Evolutionary conservation across 1,284 basidiomycete genomes (phyloP).

Genomic region (Ganoderma meredithae): DNA sequence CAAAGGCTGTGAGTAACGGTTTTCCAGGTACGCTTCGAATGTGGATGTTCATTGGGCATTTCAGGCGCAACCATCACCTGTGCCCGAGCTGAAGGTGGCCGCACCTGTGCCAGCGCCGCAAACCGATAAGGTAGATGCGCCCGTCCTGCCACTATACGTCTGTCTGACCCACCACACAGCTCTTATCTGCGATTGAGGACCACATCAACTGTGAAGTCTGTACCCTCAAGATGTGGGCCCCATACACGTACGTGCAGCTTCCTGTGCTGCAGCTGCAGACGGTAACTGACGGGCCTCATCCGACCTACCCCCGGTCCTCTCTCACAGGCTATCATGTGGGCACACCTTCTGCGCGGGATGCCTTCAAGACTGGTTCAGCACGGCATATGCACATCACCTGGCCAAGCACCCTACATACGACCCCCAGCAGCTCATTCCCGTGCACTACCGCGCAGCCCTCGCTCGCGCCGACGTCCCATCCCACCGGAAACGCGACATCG

Average conservation of each 20-base stretch:
- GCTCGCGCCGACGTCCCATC: slow-evolving; percentile 30
- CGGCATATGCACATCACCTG: slow-evolving; percentile 57
- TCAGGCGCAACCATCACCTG: slow-evolving; percentile 1
- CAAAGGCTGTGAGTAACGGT: slow-evolving; percentile 14
- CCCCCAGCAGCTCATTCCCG: slow-evolving; percentile 33
- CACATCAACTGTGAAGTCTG: slow-evolving; percentile 69
- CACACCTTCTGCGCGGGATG: slow-evolving; percentile 74
- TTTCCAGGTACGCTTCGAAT: neutral
- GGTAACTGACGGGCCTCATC: slow-evolving; percentile 13
- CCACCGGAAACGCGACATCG: slow-evolving; percentile 34
- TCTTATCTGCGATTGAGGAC: slow-evolving; percentile 57
- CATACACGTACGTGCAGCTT: slow-evolving; percentile 58
- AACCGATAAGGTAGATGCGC: slow-evolving; percentile 9
- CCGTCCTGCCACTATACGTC: neutral
- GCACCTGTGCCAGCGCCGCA: neutral
- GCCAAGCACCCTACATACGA: slow-evolving; percentile 54
- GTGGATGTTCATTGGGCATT: neutral
- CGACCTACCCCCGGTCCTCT: slow-evolving; percentile 14
- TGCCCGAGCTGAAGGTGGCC: slow-evolving; percentile 5
- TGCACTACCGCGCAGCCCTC: slow-evolving; percentile 27
- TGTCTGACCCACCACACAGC: slow-evolving; percentile 39
- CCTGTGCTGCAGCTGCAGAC: slow-evolving; percentile 11
- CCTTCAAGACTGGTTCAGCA: slow-evolving; percentile 71
- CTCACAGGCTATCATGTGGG: slow-evolving; percentile 66
- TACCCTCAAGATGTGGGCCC: slow-evolving; percentile 64